Evolutionary conservation across 1,284 basidiomycete genomes (phyloP).

Genomic region (Uromyces viciae-fabae): DNA sequence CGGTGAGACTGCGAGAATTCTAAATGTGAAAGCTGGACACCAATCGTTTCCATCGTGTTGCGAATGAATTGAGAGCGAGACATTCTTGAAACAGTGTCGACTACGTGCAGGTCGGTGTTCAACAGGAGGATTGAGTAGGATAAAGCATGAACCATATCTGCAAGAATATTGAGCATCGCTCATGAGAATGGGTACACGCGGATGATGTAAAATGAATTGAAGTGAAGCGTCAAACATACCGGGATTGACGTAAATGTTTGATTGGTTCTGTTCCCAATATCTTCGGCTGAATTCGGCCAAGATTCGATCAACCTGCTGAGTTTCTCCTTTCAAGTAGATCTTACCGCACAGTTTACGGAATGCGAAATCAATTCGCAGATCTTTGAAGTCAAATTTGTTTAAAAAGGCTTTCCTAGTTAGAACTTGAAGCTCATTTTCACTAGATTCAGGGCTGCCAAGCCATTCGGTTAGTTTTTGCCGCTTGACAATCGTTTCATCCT

Average conservation of each 20-base stretch:
- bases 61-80: slow-evolving; percentile 86
- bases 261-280: slow-evolving; percentile 86
- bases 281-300: slow-evolving; percentile 81
- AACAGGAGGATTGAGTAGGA: slow-evolving; percentile 87
- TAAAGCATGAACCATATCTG: slow-evolving; percentile 85
- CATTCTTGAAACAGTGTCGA: slow-evolving; percentile 83
- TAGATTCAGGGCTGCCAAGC: slow-evolving; percentile 65
- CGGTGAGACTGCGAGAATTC: not conserved
- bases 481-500: slow-evolving; percentile 75
- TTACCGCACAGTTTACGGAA: slow-evolving; percentile 90
- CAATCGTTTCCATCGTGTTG: slow-evolving; percentile 83
- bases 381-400: slow-evolving; percentile 80
- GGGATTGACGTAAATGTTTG: slow-evolving; percentile 71
- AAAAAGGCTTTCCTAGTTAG: slow-evolving; percentile 75
- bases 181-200: not conserved
- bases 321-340: slow-evolving; percentile 88
- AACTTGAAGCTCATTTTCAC: slow-evolving; percentile 66
- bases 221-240: slow-evolving; percentile 61
- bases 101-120: slow-evolving; percentile 95
- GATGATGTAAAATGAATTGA: slow-evolving; percentile 1
- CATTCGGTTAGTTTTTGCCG: slow-evolving; percentile 93
- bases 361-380: slow-evolving; percentile 76
- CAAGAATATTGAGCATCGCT: not conserved
- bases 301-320: slow-evolving; percentile 95
- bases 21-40: slow-evolving; percentile 55